Evolutionary conservation across 768 basidiomycete species (phyloP).

Genomic region (Lentinula aciculospora): DNA sequence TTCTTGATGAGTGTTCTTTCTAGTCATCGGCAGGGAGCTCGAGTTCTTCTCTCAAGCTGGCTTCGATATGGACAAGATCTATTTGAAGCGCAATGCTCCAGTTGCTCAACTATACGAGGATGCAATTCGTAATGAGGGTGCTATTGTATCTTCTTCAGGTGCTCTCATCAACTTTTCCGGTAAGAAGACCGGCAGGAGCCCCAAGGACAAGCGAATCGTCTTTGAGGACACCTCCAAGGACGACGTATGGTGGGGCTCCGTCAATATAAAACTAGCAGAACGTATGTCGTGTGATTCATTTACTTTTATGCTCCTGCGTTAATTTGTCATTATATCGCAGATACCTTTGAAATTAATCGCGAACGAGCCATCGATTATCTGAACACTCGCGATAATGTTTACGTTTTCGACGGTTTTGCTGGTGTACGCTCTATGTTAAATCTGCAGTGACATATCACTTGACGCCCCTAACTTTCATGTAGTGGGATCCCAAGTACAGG

Average conservation of each 20-base stretch:
- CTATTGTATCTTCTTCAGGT: slow-evolving; percentile 93
- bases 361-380: slow-evolving; percentile 99
- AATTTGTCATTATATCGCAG: slow-evolving; percentile 23
- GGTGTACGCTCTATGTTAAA: slow-evolving; percentile 47
- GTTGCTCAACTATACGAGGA: slow-evolving; percentile 94
- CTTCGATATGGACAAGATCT: slow-evolving; percentile 97
- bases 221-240: slow-evolving; percentile 96
- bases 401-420: slow-evolving; percentile 94
- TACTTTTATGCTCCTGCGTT: slow-evolving; percentile 3
- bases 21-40: slow-evolving; percentile 90
- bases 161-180: slow-evolving; percentile 99
- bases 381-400: slow-evolving; percentile 97
- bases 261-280: slow-evolving; percentile 99
- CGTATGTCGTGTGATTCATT: slow-evolving; percentile 34
- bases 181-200: slow-evolving; percentile 96
- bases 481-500: slow-evolving; percentile 99
- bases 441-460: background rate
- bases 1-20: background rate
- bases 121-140: slow-evolving; percentile 96
- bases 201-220: slow-evolving; percentile 99
- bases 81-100: slow-evolving; percentile 91
- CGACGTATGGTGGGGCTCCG: slow-evolving; percentile 98
- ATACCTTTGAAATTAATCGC: slow-evolving; percentile 99
- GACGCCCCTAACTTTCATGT: slow-evolving; percentile 11
- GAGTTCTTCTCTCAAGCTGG: slow-evolving; percentile 98